Percentiles rank a stretch among this genome's conserved stretches.
Evolutionary conservation across 2,329 filamentous ascomycete genomes (phyloP).

Genomic region (Lecanoromycetidae sp.): DNA sequence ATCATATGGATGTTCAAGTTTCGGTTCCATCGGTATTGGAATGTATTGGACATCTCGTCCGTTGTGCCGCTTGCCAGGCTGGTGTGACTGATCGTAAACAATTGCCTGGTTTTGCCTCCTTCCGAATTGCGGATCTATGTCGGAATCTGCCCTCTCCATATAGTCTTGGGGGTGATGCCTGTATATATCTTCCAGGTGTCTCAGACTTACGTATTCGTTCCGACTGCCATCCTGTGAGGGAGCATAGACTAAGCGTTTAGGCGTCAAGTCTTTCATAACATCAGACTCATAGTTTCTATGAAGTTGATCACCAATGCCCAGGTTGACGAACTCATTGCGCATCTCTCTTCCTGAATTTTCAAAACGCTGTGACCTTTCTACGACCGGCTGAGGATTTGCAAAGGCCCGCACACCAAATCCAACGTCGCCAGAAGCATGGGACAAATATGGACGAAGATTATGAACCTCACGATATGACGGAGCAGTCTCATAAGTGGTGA

Average conservation of each 20-base stretch:
- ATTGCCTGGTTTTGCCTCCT: no score
- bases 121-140: no score
- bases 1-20: no score
- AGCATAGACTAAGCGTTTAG: not conserved
- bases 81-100: no score
- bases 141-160: no score
- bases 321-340: not conserved
- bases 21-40: no score
- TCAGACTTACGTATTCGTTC: not conserved
- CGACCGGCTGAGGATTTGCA: not conserved
- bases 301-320: not conserved
- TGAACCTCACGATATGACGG: not conserved
- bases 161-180: no score
- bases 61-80: no score
- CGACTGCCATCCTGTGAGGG: not conserved
- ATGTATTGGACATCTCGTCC: no score
- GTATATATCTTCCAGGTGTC: no score
- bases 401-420: not conserved
- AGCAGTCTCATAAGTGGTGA: not conserved
- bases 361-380: not conserved
- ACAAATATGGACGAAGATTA: not conserved
- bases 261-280: not conserved
- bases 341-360: not conserved
- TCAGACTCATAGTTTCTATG: not conserved
- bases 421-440: not conserved